A percentile compares a stretch with the other conserved stretches of the same genome.
These are phyloP conservation scores for Colletotrichum tamarilloi DNA, from an alignment of 2,329 filamentous ascomycete genomes.

Conservation along the genomic window DNA sequence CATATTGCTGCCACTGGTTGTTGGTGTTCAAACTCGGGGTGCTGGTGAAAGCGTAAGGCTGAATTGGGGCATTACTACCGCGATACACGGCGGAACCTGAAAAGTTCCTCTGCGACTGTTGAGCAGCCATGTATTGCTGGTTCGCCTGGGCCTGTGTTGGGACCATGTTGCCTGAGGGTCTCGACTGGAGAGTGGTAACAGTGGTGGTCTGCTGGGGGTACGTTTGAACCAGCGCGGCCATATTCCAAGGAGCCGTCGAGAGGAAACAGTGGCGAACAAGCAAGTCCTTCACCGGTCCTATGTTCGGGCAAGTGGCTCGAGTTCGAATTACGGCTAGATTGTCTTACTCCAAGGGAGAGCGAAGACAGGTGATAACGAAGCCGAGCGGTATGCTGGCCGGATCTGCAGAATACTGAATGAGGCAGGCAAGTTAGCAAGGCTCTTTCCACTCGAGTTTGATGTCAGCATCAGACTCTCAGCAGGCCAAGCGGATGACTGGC, in stretches of 20 bases:
- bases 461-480: not conserved
- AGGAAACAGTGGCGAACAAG: slow-evolving; percentile 11
- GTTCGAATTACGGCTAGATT: not conserved
- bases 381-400: not conserved
- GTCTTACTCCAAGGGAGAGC: not conserved
- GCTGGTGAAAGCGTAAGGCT: slow-evolving; percentile 81
- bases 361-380: not conserved
- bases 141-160: slow-evolving; percentile 60
- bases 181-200: slow-evolving; percentile 80
- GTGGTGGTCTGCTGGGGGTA: slow-evolving; percentile 81
- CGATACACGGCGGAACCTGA: slow-evolving; percentile 64
- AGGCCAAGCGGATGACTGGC: not conserved
- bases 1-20: slow-evolving; percentile 62
- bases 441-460: not conserved
- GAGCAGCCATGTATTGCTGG: slow-evolving; percentile 61
- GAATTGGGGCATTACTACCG: slow-evolving; percentile 69
- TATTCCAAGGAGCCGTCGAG: slow-evolving; percentile 55
- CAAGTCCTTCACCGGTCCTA: slow-evolving; percentile 14
- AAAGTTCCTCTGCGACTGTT: slow-evolving; percentile 59
- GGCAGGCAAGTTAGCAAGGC: slow-evolving; percentile 9
- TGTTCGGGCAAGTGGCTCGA: not conserved
- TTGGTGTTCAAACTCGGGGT: slow-evolving; percentile 73
- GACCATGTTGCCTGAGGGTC: slow-evolving; percentile 73
- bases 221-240: slow-evolving; percentile 88
- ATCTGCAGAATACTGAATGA: slow-evolving; percentile 7